These are phyloP conservation scores for Lactarius hengduanensis DNA, from an alignment of 768 basidiomycete genomes.

Conservation along the genomic window DNA sequence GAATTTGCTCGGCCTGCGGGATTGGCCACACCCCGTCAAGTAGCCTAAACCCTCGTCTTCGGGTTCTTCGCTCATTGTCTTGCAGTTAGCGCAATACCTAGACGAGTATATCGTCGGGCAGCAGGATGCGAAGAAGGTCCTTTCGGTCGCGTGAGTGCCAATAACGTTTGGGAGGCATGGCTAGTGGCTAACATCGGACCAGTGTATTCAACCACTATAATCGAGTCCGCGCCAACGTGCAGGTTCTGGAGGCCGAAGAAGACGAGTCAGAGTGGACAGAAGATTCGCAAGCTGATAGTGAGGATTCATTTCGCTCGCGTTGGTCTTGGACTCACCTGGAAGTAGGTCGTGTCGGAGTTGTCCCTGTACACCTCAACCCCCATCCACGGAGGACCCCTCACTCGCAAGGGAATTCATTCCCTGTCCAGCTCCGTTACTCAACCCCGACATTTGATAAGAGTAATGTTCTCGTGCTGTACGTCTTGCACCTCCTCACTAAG, in stretches of 20 bases:
- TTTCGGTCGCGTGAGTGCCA: slow-evolving; percentile 84
- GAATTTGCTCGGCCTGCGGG: slow-evolving; percentile 21
- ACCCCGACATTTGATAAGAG: slow-evolving; percentile 85
- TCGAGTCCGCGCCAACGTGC: slow-evolving; percentile 72
- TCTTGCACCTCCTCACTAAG: slow-evolving; percentile 29
- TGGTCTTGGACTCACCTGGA: not conserved
- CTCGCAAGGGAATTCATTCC: slow-evolving; percentile 18
- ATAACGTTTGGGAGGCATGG: slow-evolving; percentile 1
- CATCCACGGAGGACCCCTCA: slow-evolving; percentile 40
- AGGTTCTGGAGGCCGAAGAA: slow-evolving; percentile 44
- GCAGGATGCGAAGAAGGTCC: slow-evolving; percentile 87
- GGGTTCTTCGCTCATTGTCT: slow-evolving; percentile 6
- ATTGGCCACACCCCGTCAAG: slow-evolving; percentile 53
- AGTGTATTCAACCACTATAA: slow-evolving; percentile 97
- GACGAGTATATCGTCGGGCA: slow-evolving; percentile 92
- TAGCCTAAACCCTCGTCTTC: slow-evolving; percentile 20
- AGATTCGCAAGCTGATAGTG: slow-evolving; percentile 34
- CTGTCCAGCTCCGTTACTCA: slow-evolving; percentile 44
- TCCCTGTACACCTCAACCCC: slow-evolving; percentile 62
- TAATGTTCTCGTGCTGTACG: slow-evolving; percentile 89
- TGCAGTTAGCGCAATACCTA: slow-evolving; percentile 78
- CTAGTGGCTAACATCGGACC: not conserved
- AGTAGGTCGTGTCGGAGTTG: slow-evolving; percentile 36
- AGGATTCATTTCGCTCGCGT: slow-evolving; percentile 17
- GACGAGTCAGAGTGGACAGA: slow-evolving; percentile 35